A percentile compares a stretch with the other conserved stretches of the same genome.
phyloP scores from a whole-genome alignment of 306 rosid species.

The Casuarina glauca region DNA sequence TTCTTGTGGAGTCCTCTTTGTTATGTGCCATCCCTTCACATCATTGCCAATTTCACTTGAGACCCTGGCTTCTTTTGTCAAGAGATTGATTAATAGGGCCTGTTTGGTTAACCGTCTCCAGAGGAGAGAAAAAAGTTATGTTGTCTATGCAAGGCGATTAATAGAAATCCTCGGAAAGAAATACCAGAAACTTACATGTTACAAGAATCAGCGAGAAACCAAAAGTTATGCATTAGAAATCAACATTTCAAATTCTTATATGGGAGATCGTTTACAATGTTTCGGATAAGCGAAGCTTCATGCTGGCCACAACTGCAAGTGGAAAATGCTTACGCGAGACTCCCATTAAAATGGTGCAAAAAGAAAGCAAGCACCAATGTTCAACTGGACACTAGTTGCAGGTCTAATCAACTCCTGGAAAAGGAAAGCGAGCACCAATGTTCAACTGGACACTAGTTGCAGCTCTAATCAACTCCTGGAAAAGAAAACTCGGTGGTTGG shows the following conservation, averaged over 20 bases:
- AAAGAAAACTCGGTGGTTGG: background rate
- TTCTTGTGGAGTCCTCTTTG: no score
- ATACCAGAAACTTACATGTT: background rate
- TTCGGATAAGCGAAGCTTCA: background rate
- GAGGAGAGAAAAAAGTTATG: no score
- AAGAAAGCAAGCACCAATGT: background rate
- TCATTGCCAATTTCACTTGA: no score
- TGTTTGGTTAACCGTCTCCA: no score
- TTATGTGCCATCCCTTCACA: no score
- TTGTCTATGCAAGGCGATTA: no score
- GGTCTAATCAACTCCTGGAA: conserved; percentile 5
- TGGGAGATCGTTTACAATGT: background rate
- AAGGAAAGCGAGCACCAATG: background rate
- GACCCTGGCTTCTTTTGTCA: no score
- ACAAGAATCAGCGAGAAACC: no score
- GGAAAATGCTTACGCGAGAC: conserved; percentile 1
- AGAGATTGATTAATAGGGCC: no score
- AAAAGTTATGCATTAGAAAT: background rate
- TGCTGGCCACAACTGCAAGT: background rate
- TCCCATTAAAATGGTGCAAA: background rate
- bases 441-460: background rate
- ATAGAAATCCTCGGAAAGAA: background rate
- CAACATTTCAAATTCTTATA: background rate
- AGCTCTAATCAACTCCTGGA: conserved; percentile 2
- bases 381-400: background rate